Evolutionary conservation across 2,329 filamentous ascomycete species (phyloP).

Genomic region (Zymoseptoria ardabiliae): DNA sequence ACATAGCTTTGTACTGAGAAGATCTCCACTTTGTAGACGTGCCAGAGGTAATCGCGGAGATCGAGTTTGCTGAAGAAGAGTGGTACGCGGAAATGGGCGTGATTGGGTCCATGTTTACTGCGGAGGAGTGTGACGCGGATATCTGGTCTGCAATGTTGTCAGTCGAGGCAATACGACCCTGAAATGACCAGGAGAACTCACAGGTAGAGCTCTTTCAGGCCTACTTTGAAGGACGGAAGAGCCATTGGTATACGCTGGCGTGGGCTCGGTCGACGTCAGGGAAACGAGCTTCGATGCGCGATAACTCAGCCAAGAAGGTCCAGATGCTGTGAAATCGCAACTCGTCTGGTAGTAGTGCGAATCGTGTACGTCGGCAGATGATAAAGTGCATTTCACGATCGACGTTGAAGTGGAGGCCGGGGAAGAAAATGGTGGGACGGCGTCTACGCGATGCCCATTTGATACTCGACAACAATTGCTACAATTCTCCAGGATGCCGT

Average conservation of each 20-base stretch:
- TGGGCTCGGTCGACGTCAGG: not conserved
- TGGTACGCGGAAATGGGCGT: conserved; percentile 85
- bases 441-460: not conserved
- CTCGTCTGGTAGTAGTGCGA: not conserved
- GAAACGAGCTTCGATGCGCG: not conserved
- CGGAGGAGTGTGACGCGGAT: conserved; percentile 74
- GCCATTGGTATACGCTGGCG: conserved; percentile 6
- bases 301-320: not conserved
- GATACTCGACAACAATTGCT: no score
- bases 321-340: no score
- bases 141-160: conserved; percentile 55
- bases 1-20: conserved; percentile 71
- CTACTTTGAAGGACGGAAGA: conserved; percentile 24
- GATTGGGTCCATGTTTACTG: conserved; percentile 64
- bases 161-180: conserved; percentile 2
- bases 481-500: no score
- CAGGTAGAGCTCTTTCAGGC: conserved; percentile 32
- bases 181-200: conserved; percentile 12
- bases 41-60: conserved; percentile 85
- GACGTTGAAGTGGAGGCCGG: not conserved
- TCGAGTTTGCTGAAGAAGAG: conserved; percentile 94
- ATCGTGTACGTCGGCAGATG: not conserved
- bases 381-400: not conserved
- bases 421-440: not conserved
- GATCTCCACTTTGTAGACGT: conserved; percentile 71